A percentile compares a stretch with the other conserved stretches of the same genome.
These are phyloP conservation scores for Hibiscus trionum DNA, from an alignment of 345 rosid genomes.

Conservation along the genomic window DNA sequence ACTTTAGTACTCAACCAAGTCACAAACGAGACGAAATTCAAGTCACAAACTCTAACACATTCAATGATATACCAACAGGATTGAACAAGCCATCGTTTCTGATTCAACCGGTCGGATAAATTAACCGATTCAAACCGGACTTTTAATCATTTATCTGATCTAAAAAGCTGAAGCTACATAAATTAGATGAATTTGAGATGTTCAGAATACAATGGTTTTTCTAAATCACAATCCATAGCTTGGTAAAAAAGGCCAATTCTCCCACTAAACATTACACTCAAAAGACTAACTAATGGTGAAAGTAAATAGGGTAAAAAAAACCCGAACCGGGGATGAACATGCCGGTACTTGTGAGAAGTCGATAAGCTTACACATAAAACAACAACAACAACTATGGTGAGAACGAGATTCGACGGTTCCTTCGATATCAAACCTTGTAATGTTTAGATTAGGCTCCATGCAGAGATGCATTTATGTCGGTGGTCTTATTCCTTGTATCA, in stretches of 20 bases:
- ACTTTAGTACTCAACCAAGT: too few species aligned
- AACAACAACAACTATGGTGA: slow-evolving; percentile 13
- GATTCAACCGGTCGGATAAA: neutral
- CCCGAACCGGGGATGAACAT: slow-evolving; percentile 15
- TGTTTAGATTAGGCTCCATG: slow-evolving; percentile 27
- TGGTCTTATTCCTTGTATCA: slow-evolving; percentile 37
- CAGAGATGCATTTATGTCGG: slow-evolving; percentile 53
- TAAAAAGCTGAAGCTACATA: neutral
- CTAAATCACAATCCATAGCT: slow-evolving; percentile 18
- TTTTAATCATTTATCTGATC: neutral
- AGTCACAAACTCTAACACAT: too few species aligned
- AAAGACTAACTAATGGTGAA: neutral
- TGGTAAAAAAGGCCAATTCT: neutral
- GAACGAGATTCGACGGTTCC: slow-evolving; percentile 17
- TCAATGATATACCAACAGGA: too few species aligned
- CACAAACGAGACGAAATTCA: too few species aligned
- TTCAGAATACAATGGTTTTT: neutral
- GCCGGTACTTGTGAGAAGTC: slow-evolving; percentile 1
- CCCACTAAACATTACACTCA: neutral
- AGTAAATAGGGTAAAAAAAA: neutral
- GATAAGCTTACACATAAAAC: slow-evolving; percentile 24
- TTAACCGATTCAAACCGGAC: neutral
- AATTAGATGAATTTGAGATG: neutral
- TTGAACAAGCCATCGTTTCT: neutral
- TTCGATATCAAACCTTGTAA: slow-evolving; percentile 20